Evolutionary conservation across 139 green algal genomes (phyloP).

Genomic region (Medakamo hakoo): DNA sequence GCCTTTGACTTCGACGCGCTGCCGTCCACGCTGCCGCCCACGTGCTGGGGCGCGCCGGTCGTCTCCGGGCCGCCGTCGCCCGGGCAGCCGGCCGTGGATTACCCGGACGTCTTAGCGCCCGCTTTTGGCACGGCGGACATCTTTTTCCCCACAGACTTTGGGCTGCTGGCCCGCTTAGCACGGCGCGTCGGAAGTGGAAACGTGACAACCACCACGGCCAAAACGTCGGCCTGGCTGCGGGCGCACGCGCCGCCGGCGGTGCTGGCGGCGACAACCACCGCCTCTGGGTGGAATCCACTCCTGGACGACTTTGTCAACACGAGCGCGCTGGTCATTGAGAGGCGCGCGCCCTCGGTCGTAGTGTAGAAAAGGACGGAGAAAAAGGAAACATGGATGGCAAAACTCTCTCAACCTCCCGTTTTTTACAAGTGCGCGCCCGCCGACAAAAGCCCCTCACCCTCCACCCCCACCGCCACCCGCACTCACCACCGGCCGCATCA

Average conservation of each 20-base stretch:
- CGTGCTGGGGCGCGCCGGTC: neutral
- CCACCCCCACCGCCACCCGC: neutral
- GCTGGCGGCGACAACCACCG: neutral
- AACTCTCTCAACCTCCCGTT: neutral
- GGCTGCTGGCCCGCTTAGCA: neutral
- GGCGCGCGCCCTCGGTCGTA: neutral
- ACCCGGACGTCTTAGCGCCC: neutral
- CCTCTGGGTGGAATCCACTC: neutral
- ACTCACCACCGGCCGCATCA: conserved; percentile 48
- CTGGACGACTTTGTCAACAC: neutral
- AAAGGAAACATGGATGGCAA: neutral
- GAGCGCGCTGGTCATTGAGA: neutral
- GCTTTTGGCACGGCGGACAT: neutral
- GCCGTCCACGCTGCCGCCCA: neutral
- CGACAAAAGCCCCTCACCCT: neutral
- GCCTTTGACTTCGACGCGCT: neutral
- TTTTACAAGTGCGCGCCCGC: too few species aligned
- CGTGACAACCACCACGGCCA: too few species aligned
- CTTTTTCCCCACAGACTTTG: neutral
- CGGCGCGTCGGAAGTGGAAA: too few species aligned
- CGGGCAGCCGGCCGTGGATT: neutral
- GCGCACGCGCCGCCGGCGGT: neutral
- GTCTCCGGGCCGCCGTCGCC: neutral
- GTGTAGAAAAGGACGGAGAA: neutral
- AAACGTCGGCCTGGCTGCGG: too few species aligned